phyloP scores from a whole-genome alignment of 768 basidiomycete genomes.

The Tulasnella sp. region DNA sequence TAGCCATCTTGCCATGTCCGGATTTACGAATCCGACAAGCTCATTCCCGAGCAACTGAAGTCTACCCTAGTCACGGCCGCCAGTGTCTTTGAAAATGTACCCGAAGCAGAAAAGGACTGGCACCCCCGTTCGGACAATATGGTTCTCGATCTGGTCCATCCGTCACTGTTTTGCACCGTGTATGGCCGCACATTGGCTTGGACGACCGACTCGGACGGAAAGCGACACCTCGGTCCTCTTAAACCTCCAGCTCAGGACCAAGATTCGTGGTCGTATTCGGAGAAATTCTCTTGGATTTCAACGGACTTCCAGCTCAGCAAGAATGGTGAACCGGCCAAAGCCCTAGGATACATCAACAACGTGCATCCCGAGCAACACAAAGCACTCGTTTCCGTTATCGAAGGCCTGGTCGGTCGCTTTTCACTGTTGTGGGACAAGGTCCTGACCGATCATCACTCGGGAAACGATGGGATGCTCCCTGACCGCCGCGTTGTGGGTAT shows the following conservation, averaged over 20 bases:
- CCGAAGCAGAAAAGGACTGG: slow-evolving; percentile 28
- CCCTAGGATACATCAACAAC: slow-evolving; percentile 18
- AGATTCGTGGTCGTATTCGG: neutral
- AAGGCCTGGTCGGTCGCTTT: neutral
- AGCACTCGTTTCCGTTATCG: slow-evolving; percentile 8
- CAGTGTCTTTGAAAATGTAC: slow-evolving; percentile 25
- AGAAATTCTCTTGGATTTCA: slow-evolving; percentile 7
- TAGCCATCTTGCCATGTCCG: neutral
- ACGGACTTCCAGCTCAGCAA: slow-evolving; percentile 14
- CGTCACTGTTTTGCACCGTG: slow-evolving; percentile 26
- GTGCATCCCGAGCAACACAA: slow-evolving; percentile 4
- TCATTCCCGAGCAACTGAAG: slow-evolving; percentile 22
- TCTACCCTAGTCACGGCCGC: slow-evolving; percentile 16
- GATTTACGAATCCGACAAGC: slow-evolving; percentile 23
- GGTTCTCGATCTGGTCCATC: slow-evolving; percentile 30
- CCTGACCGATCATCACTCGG: neutral
- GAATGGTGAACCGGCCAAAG: neutral
- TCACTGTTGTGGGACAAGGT: slow-evolving; percentile 8
- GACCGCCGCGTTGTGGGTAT: neutral
- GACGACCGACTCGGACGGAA: neutral
- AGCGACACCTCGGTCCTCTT: neutral
- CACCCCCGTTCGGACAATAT: slow-evolving; percentile 27
- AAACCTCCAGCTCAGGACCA: neutral
- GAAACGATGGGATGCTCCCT: neutral
- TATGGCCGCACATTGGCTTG: slow-evolving; percentile 27